Evolutionary conservation across 768 basidiomycete genomes (phyloP).

Genomic region (Phaffia tasmanica): DNA sequence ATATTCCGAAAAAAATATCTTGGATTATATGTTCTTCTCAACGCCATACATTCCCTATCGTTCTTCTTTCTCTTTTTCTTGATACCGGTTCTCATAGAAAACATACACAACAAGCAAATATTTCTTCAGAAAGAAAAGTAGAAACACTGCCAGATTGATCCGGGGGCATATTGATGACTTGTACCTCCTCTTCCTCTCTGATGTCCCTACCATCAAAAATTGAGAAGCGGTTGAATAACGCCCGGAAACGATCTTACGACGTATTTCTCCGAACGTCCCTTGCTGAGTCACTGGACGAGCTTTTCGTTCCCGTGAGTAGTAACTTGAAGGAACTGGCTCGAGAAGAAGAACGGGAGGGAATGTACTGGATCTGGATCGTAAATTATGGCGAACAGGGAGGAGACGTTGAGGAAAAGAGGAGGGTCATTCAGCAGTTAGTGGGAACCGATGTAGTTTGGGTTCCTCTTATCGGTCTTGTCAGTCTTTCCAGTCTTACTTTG

Average conservation of each 20-base stretch:
- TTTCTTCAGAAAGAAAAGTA: no score
- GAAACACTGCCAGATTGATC: no score
- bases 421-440: neutral
- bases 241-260: constrained; percentile 2
- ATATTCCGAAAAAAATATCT: no score
- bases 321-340: neutral
- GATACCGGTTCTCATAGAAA: no score
- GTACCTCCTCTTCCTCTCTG: no score
- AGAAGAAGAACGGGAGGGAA: neutral
- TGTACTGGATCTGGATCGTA: constrained; percentile 22
- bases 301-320: constrained; percentile 5
- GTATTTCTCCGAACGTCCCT: constrained; percentile 12
- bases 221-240: no score
- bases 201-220: no score
- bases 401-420: neutral
- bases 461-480: constrained; percentile 15
- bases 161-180: no score
- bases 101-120: no score
- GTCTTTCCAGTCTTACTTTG: neutral
- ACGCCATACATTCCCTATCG: no score
- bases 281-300: constrained; percentile 10
- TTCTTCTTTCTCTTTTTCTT: no score
- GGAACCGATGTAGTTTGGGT: constrained; percentile 1
- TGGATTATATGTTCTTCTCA: no score
- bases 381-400: constrained; percentile 21